phyloP scores from a whole-genome alignment of 306 rosid genomes.

The Dryas drummondii region DNA sequence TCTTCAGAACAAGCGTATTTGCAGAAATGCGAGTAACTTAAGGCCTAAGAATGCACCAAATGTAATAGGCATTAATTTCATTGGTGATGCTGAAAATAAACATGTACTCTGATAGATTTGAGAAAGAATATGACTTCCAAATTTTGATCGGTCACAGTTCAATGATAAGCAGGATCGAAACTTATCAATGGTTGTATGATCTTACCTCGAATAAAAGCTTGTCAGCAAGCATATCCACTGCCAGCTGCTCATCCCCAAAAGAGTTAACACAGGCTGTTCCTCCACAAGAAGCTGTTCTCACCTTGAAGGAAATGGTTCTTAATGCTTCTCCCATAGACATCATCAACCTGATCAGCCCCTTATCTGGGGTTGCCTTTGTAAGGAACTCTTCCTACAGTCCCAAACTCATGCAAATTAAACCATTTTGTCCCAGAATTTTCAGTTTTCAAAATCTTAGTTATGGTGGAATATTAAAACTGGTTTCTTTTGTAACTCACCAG shows the following conservation, averaged over 20 bases:
- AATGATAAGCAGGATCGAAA: neutral
- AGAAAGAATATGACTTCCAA: no score
- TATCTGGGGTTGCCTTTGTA: slow-evolving; percentile 80
- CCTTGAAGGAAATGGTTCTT: slow-evolving; percentile 94
- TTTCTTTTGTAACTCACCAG: slow-evolving; percentile 49
- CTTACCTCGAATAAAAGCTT: slow-evolving; percentile 88
- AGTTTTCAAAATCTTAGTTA: neutral
- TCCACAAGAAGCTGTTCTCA: slow-evolving; percentile 96
- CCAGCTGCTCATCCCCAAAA: slow-evolving; percentile 98
- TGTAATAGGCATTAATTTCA: neutral
- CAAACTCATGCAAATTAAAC: neutral
- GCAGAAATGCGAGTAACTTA: slow-evolving; percentile 85
- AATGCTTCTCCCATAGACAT: slow-evolving; percentile 89
- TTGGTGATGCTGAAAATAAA: neutral
- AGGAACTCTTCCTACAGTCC: slow-evolving; percentile 81
- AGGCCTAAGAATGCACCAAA: slow-evolving; percentile 51
- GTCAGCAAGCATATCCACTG: slow-evolving; percentile 90
- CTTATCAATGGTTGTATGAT: neutral
- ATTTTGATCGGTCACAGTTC: neutral
- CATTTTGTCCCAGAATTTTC: no score
- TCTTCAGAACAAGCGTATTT: slow-evolving; percentile 98
- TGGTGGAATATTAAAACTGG: neutral
- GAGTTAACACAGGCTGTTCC: slow-evolving; percentile 96
- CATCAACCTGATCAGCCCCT: slow-evolving; percentile 82
- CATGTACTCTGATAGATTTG: neutral